Evolutionary conservation across 768 basidiomycete genomes (phyloP).

Genomic region (Phylloporus arenicola): DNA sequence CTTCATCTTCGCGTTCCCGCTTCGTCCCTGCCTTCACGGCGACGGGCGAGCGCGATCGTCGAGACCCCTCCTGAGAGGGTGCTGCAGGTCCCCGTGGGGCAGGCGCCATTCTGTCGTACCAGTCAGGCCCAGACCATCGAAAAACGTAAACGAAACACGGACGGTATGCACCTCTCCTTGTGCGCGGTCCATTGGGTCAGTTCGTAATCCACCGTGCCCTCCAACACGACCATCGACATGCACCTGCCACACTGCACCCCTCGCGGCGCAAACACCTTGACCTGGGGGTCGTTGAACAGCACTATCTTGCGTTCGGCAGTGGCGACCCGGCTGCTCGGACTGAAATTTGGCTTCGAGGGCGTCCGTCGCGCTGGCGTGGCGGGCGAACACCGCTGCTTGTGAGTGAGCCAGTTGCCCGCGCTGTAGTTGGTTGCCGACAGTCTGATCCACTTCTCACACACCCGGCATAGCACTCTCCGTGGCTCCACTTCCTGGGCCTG

Average conservation of each 20-base stretch:
- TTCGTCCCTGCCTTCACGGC: slow-evolving; percentile 35
- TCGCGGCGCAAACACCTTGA: slow-evolving; percentile 40
- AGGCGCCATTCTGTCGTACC: slow-evolving; percentile 14
- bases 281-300: slow-evolving; percentile 62
- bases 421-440: slow-evolving; percentile 42
- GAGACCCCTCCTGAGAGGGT: slow-evolving; percentile 8
- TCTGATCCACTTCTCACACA: slow-evolving; percentile 60
- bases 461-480: slow-evolving; percentile 51
- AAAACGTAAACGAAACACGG: slow-evolving; percentile 9
- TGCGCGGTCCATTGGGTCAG: slow-evolving; percentile 59
- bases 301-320: slow-evolving; percentile 56
- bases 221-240: slow-evolving; percentile 38
- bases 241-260: slow-evolving; percentile 52
- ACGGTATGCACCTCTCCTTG: slow-evolving; percentile 46
- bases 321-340: slow-evolving; percentile 56
- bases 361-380: slow-evolving; percentile 30
- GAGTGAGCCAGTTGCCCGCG: slow-evolving; percentile 49
- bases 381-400: slow-evolving; percentile 44
- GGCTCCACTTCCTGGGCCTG: slow-evolving; percentile 45
- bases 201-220: slow-evolving; percentile 53
- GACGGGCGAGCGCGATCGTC: slow-evolving; percentile 11
- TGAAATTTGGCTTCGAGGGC: slow-evolving; percentile 23
- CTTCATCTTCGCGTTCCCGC: slow-evolving; percentile 44
- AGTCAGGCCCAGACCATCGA: slow-evolving; percentile 1
- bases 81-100: slow-evolving; percentile 15